Conservation (phyloP, 2,329 filamentous ascomycete species). For the Penicillium frequentans region DNA sequence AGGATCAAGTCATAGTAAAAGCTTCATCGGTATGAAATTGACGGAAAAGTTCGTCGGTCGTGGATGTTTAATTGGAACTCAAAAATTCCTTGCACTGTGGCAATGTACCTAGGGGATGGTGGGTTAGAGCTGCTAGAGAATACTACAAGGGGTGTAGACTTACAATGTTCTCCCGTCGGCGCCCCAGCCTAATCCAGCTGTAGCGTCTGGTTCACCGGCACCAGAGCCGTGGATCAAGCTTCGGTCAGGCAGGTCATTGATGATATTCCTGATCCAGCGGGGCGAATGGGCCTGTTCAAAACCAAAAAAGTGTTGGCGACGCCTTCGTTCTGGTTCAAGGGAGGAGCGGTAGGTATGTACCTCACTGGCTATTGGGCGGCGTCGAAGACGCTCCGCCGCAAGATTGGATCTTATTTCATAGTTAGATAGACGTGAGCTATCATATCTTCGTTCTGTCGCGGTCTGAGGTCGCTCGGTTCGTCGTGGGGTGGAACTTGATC, state of each 20-base stretch:
- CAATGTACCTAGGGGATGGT: slow-evolving; percentile 41
- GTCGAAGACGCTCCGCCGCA: slow-evolving; percentile 40
- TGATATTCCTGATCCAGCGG: slow-evolving; percentile 38
- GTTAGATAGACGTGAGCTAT: slow-evolving; percentile 27
- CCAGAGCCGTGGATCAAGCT: slow-evolving; percentile 29
- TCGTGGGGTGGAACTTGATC: slow-evolving; percentile 37
- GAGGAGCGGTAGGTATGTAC: slow-evolving; percentile 28
- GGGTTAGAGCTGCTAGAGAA: not conserved
- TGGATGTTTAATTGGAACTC: slow-evolving; percentile 48
- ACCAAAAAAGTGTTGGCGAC: slow-evolving; percentile 34
- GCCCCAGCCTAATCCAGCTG: slow-evolving; percentile 50
- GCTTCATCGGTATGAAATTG: slow-evolving; percentile 42
- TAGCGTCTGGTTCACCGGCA: slow-evolving; percentile 42
- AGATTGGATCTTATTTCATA: slow-evolving; percentile 40
- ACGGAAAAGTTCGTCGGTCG: slow-evolving; percentile 50
- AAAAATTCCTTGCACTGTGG: slow-evolving; percentile 50
- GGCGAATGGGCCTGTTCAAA: slow-evolving; percentile 38
- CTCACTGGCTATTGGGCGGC: slow-evolving; percentile 37
- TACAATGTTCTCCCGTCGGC: slow-evolving; percentile 48
- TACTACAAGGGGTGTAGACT: slow-evolving; percentile 20
- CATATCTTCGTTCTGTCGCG: slow-evolving; percentile 26
- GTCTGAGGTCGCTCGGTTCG: slow-evolving; percentile 29
- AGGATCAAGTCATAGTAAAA: not conserved
- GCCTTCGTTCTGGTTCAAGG: slow-evolving; percentile 31
- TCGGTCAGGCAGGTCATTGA: slow-evolving; percentile 37